phyloP scores from a whole-genome alignment of 2,329 filamentous ascomycete genomes.

The Fonsecaea pedrosoi region DNA sequence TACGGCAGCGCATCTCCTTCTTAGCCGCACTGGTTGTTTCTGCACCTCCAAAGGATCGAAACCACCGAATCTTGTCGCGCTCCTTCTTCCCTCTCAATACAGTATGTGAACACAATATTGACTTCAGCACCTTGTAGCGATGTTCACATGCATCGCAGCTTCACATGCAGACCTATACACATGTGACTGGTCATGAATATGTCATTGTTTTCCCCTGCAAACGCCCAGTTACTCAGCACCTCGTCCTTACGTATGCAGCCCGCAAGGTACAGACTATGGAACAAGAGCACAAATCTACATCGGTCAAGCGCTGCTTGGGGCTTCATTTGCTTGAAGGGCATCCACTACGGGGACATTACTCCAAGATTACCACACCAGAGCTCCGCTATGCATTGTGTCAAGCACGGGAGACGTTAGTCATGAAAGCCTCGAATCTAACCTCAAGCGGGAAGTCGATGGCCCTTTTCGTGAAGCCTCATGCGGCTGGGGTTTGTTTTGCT shows the following conservation, averaged over 20 bases:
- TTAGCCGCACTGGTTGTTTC: neutral
- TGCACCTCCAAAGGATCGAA: neutral
- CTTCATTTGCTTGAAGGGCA: constrained; percentile 16
- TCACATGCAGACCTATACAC: neutral
- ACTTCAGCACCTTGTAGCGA: neutral
- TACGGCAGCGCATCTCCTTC: neutral
- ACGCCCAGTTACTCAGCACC: constrained; percentile 19
- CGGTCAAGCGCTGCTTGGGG: constrained; percentile 11
- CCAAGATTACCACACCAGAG: constrained; percentile 16
- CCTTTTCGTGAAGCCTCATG: constrained; percentile 17
- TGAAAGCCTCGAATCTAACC: constrained; percentile 7
- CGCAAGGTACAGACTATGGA: neutral
- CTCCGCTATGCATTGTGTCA: neutral
- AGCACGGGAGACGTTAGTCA: constrained; percentile 16
- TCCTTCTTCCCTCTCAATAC: neutral
- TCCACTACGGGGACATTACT: neutral
- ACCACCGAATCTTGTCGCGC: too few relatives aligned
- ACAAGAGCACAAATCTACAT: constrained; percentile 10
- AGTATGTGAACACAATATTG: neutral
- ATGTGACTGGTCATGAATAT: neutral
- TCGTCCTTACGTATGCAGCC: constrained; percentile 18
- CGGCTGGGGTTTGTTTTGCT: neutral
- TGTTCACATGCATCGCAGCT: neutral
- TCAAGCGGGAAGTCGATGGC: constrained; percentile 2
- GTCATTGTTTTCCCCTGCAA: constrained; percentile 8